Evolutionary conservation across 139 green algal species (phyloP).

Genomic region (Monoraphidium neglectum): DNA sequence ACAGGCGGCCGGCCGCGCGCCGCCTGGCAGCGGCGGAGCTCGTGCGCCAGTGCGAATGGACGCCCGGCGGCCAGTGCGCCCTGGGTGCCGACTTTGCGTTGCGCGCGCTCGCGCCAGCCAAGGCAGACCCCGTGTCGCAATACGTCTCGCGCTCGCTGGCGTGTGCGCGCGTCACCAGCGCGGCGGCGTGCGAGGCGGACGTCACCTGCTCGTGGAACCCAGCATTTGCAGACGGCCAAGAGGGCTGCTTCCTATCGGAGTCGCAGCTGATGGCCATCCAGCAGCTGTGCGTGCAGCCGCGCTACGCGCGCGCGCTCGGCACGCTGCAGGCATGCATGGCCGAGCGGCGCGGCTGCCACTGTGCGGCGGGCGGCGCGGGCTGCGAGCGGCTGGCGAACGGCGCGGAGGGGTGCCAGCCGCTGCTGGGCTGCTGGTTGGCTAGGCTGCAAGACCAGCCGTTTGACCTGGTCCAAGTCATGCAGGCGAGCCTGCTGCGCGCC

Average conservation of each 20-base stretch:
- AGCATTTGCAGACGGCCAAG: conserved; percentile 13
- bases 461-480: conserved; percentile 18
- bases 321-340: conserved; percentile 28
- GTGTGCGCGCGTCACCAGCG: not conserved
- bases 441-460: not conserved
- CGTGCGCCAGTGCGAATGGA: too few relatives aligned
- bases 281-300: conserved; percentile 11
- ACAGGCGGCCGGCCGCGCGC: too few relatives aligned
- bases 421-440: conserved; percentile 27
- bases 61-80: too few relatives aligned
- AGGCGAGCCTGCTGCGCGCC: conserved; percentile 19
- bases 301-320: not conserved
- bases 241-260: conserved; percentile 26
- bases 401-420: not conserved
- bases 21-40: too few relatives aligned
- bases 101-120: too few relatives aligned
- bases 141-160: too few relatives aligned
- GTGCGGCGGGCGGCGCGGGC: not conserved
- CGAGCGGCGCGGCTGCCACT: conserved; percentile 25
- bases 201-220: conserved; percentile 17
- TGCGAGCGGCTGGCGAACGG: not conserved
- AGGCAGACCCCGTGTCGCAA: too few relatives aligned
- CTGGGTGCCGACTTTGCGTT: too few relatives aligned
- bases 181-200: conserved; percentile 8
- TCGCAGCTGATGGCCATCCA: not conserved